Evolutionary conservation across 495 filamentous ascomycete species (phyloP).

Genomic region (Penicillium fimorum): DNA sequence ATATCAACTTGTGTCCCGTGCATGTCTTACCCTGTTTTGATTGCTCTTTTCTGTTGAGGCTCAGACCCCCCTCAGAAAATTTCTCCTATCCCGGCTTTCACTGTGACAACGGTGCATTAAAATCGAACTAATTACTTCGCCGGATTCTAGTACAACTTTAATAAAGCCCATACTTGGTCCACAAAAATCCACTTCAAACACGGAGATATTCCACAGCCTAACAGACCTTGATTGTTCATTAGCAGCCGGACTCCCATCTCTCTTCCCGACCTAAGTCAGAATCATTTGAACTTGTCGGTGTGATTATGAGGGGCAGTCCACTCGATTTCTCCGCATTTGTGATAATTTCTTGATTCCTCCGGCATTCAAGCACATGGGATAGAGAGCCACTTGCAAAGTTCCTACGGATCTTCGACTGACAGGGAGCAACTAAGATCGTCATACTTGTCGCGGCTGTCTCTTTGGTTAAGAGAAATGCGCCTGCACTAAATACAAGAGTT

Average conservation of each 20-base stretch:
- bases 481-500: background rate
- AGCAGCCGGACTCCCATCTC: background rate
- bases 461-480: slow-evolving; percentile 3
- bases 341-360: background rate
- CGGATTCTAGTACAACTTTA: background rate
- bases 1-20: slow-evolving; percentile 5
- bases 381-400: background rate
- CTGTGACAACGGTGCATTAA: background rate
- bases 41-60: slow-evolving; percentile 16
- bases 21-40: background rate
- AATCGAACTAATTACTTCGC: background rate
- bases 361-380: background rate
- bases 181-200: background rate
- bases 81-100: background rate
- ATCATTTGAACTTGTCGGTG: background rate
- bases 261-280: background rate
- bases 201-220: slow-evolving; percentile 2
- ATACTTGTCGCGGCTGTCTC: background rate
- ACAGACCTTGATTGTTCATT: background rate
- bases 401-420: background rate
- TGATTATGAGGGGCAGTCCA: background rate
- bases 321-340: background rate
- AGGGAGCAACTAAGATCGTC: background rate
- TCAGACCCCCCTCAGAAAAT: slow-evolving; percentile 5
- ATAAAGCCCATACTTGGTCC: background rate